Conservation (phyloP, 257 asterid species). For the Salvia splendens region DNA sequence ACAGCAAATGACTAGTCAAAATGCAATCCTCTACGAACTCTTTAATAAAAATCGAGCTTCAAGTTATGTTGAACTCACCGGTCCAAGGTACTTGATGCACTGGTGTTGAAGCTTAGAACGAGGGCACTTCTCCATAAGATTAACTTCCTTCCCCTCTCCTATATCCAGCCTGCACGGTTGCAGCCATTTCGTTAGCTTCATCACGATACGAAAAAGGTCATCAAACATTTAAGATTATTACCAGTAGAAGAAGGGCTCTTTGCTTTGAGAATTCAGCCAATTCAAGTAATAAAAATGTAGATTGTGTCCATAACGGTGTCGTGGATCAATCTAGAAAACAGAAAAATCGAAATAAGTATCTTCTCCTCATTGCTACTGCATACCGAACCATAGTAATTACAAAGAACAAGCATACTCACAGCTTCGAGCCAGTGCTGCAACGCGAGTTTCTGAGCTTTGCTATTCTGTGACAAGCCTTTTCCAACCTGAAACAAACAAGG, state of each 20-base stretch:
- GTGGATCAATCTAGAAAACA: constrained; percentile 76
- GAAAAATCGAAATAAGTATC: constrained; percentile 29
- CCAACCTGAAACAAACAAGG: constrained; percentile 61
- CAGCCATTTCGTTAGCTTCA: constrained; percentile 27
- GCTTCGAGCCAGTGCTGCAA: constrained; percentile 98
- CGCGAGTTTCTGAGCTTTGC: constrained; percentile 90
- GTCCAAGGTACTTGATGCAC: constrained; percentile 96
- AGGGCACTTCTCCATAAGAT: constrained; percentile 69
- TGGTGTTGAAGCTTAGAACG: constrained; percentile 91
- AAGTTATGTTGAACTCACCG: constrained; percentile 47
- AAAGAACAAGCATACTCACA: constrained; percentile 48
- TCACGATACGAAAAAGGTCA: neutral
- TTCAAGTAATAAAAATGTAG: constrained; percentile 79
- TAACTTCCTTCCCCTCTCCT: constrained; percentile 92
- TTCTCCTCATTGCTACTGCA: neutral
- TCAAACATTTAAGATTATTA: constrained; percentile 32
- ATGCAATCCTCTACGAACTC: neutral
- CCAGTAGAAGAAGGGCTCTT: constrained; percentile 96
- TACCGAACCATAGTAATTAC: neutral
- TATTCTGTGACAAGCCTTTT: constrained; percentile 81
- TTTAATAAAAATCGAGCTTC: neutral
- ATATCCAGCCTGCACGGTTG: constrained; percentile 73
- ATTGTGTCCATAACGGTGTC: constrained; percentile 97
- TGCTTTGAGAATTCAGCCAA: constrained; percentile 88
- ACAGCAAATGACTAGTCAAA: constrained; percentile 4